Base-by-base conservation (phyloP, 2,329 filamentous ascomycete genomes). In the Beauveria bassiana region DNA sequence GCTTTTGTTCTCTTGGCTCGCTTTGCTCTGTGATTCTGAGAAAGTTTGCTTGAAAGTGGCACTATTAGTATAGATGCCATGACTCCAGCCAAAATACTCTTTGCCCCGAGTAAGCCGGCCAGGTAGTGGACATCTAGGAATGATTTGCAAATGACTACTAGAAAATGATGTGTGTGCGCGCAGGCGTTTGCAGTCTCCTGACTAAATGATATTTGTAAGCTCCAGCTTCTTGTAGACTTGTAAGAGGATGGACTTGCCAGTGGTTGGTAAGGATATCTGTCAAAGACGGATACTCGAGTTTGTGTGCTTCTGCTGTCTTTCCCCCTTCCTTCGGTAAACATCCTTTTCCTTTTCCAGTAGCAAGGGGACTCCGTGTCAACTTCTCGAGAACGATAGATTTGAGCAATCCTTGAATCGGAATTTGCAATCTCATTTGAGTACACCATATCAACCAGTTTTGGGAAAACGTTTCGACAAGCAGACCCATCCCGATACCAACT, bases 321-420 rank as follows among this genome's bases (percentile, higher is more conserved):
- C 10, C 20, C n/a, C 10, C 18, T 20, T 20, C 16, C 14, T 24
- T 45, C 5, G 14, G 22, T 8, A 24, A 5, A 14, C 10, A 16
- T 2, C 38, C 9, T 3, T 34, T 34, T 2, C 38, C 9, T 3
- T 34, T 34, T 28, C 22, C 56, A 38, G 45, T 14, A 28, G n/a
- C 34, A 1, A 55, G 45, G 14, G 47, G 47, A 16, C 40, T 50
- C 4, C 62, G 62, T n/a, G 60, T 57, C 3, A 42, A 24, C 9
- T 62, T 62, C 7, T 64, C 62, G 34, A 62, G 22, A 45, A 62
- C 40, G 8, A 64, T 14, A 8, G 43, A 18, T n/a, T 64, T 64
- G 3, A 64, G 59, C 12, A 64, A 26, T 6, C 50, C 38, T n/a
- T 60, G 49, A 34, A 52, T 38, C 4, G 58, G 58, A 31, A 60